Evolutionary conservation across 2,329 filamentous ascomycete genomes (phyloP).

Genomic region (Pseudogymnoascus sp.): DNA sequence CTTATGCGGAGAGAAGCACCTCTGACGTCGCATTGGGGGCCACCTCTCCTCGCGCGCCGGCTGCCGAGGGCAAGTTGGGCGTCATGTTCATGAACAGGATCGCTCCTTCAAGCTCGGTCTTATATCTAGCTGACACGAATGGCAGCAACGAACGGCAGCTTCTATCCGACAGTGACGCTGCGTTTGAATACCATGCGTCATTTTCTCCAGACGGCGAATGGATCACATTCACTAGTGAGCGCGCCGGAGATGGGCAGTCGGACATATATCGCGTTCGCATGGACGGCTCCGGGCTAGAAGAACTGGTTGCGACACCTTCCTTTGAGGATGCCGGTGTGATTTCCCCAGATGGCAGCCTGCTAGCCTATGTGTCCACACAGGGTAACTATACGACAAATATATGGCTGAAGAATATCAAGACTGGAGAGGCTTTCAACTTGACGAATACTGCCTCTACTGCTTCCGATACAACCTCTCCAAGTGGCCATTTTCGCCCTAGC

Average conservation of each 20-base stretch:
- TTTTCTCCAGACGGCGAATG: conserved; percentile 34
- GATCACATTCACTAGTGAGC: conserved; percentile 35
- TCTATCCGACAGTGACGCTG: conserved; percentile 22
- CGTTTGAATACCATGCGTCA: conserved; percentile 34
- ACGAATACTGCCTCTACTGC: conserved; percentile 28
- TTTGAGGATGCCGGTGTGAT: conserved; percentile 32
- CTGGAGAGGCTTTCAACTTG: conserved; percentile 28
- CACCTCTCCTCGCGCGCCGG: not conserved
- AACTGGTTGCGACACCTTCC: conserved; percentile 28
- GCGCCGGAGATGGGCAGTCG: conserved; percentile 33
- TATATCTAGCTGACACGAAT: conserved; percentile 32
- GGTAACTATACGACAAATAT: conserved; percentile 32
- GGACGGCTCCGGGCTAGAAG: conserved; percentile 31
- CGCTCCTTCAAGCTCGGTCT: conserved; percentile 23
- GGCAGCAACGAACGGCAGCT: conserved; percentile 32
- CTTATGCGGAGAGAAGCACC: not conserved
- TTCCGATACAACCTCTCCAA: conserved; percentile 22
- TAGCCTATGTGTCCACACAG: conserved; percentile 35
- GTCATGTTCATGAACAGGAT: conserved; percentile 32
- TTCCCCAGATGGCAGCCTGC: conserved; percentile 31
- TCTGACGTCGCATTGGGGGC: not conserved
- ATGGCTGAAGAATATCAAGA: conserved; percentile 33
- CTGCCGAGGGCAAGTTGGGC: conserved; percentile 10
- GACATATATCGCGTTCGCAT: conserved; percentile 33
- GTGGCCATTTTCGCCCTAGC: conserved; percentile 32